These are phyloP conservation scores for Backusella tuberculispora DNA, from an alignment of 192 early-diverging fungal species.

Conservation along the genomic window DNA sequence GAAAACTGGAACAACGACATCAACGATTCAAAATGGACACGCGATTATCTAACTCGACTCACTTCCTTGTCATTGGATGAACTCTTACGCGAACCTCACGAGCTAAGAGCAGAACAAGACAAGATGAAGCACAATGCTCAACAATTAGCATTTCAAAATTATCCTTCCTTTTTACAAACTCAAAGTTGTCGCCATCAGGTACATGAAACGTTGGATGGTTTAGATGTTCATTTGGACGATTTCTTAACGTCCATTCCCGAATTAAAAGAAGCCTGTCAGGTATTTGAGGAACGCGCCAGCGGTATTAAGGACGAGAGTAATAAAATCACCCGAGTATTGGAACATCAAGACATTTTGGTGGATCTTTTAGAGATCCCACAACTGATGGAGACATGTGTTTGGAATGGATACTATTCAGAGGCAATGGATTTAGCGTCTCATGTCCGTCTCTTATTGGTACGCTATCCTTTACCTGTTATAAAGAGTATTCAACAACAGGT, in stretches of 20 bases:
- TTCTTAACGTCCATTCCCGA: conserved; percentile 52
- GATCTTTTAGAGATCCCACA: conserved; percentile 81
- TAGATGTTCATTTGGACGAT: conserved; percentile 50
- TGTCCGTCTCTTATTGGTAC: conserved; percentile 57
- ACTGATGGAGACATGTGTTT: conserved; percentile 80
- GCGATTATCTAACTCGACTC: conserved; percentile 66
- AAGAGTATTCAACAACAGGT: conserved; percentile 66
- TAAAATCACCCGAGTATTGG: conserved; percentile 55
- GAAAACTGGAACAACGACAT: not conserved
- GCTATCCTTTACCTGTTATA: conserved; percentile 62
- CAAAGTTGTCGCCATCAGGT: conserved; percentile 59
- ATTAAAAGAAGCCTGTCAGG: conserved; percentile 49
- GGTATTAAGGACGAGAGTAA: conserved; percentile 30
- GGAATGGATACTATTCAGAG: conserved; percentile 82
- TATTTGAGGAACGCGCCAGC: conserved; percentile 42
- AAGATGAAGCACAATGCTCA: conserved; percentile 63
- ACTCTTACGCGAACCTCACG: conserved; percentile 59
- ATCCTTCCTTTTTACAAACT: conserved; percentile 68
- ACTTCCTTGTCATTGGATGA: conserved; percentile 63
- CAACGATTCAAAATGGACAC: conserved; percentile 49
- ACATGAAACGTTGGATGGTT: conserved; percentile 50
- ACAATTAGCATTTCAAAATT: conserved; percentile 67
- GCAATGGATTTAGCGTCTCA: conserved; percentile 80
- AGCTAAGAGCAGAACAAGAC: conserved; percentile 53
- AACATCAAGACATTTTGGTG: conserved; percentile 58